phyloP scores from a whole-genome alignment of 306 rosid species.

The Lotus japonicus region DNA sequence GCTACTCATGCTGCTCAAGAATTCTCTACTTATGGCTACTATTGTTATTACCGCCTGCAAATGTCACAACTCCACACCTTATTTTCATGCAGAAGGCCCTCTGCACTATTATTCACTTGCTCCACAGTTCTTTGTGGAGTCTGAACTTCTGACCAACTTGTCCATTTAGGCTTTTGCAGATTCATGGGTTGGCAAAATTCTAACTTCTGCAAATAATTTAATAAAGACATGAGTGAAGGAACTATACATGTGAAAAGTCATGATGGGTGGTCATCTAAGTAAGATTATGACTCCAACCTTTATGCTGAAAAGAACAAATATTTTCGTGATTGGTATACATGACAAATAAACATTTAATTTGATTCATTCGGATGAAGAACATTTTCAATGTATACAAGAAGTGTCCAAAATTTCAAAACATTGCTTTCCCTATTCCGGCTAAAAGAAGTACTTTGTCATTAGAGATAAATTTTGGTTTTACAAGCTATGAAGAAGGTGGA shows the following conservation, averaged over 20 bases:
- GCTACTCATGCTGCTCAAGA: not conserved
- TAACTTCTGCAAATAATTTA: constrained; percentile 28
- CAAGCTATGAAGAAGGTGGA: not conserved
- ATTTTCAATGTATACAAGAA: not conserved
- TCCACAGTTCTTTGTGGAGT: not conserved
- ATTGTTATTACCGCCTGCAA: not conserved
- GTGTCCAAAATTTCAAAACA: not conserved
- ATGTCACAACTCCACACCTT: not conserved
- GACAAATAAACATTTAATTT: not conserved
- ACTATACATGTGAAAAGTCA: too few species aligned
- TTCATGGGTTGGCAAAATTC: constrained; percentile 14
- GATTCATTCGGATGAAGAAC: not conserved
- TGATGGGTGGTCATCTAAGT: too few species aligned
- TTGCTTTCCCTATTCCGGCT: not conserved
- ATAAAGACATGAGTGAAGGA: not conserved
- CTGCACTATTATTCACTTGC: not conserved
- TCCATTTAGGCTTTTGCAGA: constrained; percentile 1
- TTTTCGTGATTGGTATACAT: not conserved
- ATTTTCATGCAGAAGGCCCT: not conserved
- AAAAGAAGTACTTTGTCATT: not conserved
- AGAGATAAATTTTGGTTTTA: not conserved
- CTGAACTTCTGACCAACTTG: not conserved
- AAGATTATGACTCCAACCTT: too few species aligned
- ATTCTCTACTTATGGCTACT: not conserved
- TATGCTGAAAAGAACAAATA: too few species aligned